Evolutionary conservation across 331 rosid genomes (phyloP), one percentile per base, ranked within the genome.

Genomic region (Quercus phellos): DNA sequence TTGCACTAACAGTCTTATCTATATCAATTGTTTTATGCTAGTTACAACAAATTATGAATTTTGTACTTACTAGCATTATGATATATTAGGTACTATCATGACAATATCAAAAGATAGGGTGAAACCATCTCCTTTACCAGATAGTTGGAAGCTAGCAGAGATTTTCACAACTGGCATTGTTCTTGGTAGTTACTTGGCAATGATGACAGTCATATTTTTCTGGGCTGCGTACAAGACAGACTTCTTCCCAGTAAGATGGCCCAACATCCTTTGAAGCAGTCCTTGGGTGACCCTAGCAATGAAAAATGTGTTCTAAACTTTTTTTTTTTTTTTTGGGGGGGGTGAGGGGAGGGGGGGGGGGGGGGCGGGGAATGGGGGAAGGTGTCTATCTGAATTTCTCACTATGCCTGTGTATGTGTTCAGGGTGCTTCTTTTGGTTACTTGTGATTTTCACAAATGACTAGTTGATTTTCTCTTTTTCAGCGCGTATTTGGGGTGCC

Each of bases 61-160:
- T 73, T 78, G 42, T 60, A 27, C 50, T 81, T 55, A 79, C 55
- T 51, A 61, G 63, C 64, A 24, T 35, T 27, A 43, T 72, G 29
- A 75, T 74, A 58, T 78, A 68, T 29, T 78, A 95, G 99, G 99
- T 75, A 95, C 99, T 43, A 95, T 95, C 61, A 95, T 95, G 99
- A 95, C 99, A 61, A 95, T 95, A 74, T 93, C 99, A 42, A 95
- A 95, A 89, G 99, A 95, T 79, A 82, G 99, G 18, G 99, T 95
- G 59, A 95, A 95, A 74, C 99, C 99, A 74, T 95, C 99, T 70
- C 99, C 98, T 73, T 87, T 93, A 61, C 99, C 99, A n/a, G 99
- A 95, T 89, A 95, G 98, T 87, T 95, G 99, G 99, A 95, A 95
- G 84, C 90, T 95, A 68, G 77, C 98, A 0, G 99, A 95, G 84